Evolutionary conservation across 495 filamentous ascomycete species (phyloP).

Genomic region (Podospora tetraspora): DNA sequence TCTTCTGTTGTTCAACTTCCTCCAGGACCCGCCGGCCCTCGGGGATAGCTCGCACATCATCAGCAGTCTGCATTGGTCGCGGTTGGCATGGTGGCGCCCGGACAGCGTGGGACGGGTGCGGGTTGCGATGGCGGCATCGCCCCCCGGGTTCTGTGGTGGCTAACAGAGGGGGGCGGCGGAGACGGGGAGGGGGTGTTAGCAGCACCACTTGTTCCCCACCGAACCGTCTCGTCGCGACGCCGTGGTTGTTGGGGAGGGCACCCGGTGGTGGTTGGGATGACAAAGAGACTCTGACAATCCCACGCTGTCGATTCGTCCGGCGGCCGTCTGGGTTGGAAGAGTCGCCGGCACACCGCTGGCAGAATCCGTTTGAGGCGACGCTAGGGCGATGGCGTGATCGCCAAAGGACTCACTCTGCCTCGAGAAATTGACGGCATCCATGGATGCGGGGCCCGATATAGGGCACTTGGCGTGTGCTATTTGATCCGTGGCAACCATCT

Average conservation of each 20-base stretch:
- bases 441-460: conserved; percentile 13
- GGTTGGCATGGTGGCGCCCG: conserved; percentile 1
- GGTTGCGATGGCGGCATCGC: neutral
- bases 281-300: conserved; percentile 32
- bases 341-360: conserved; percentile 14
- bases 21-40: neutral
- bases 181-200: neutral
- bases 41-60: conserved; percentile 15
- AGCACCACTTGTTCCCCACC: too few relatives aligned
- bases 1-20: too few relatives aligned
- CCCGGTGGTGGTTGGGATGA: conserved; percentile 12
- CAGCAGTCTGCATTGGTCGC: conserved; percentile 7
- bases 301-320: conserved; percentile 26
- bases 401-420: conserved; percentile 18
- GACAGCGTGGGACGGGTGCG: conserved; percentile 1
- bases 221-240: neutral
- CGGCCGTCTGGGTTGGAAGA: conserved; percentile 4
- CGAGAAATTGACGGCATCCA: conserved; percentile 17
- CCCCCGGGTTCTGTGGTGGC: neutral
- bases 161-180: neutral
- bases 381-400: conserved; percentile 37
- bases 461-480: conserved; percentile 10
- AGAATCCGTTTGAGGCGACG: conserved; percentile 22
- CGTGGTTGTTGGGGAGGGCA: neutral
- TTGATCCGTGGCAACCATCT: conserved; percentile 7